Evolutionary conservation across 164 flowering plant genomes (phyloP), one percentile per base, ranked within the genome.

Genomic region (Tinospora cordifolia): DNA sequence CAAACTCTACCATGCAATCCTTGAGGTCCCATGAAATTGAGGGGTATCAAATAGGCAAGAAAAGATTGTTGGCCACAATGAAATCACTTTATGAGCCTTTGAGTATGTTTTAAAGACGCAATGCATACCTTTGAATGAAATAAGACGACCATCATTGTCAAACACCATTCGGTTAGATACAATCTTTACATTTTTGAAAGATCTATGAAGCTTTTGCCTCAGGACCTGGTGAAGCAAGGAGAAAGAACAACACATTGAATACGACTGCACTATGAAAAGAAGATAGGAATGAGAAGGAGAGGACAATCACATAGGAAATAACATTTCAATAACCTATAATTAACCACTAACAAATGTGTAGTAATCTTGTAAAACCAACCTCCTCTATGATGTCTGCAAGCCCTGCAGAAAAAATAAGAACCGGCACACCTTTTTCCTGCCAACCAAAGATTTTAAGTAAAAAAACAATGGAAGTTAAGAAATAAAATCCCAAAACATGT

Each of bases 321-420:
- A 59, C 54, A n/a, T n/a, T 1, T 24, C 22, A 47, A 25, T 25
- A 17, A 3, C 8, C 27, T 15, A n/a, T n/a, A 51, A 17, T 15
- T 17, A 51, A 51, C 59, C 59, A 17, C 59, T 51, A 15, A 15
- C 21, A 19, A 3, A 34, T 3, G 15, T 40, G 6, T 60, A 19
- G 64, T 63, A 9, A 64, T 26, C 39, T 63, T 24, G 6, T 12
- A 24, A 73, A 62, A 76, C 83, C 68, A 68, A 89, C 98, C 97
- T 94, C 98, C 79, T 94, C 98, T 63, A 94, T 94, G 68, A 92
- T 85, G 83, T 94, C 98, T 49, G 97, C 97, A 74, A 94, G 89
- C 41, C 98, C 98, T 13, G 97, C 97, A 64, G 97, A 94, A 81
- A 94, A 94, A 72, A 94, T 84, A 57, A 94, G 93, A 72, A 94